Conservation (phyloP, 129 eudicot genomes). For the Tagetes erecta region DNA sequence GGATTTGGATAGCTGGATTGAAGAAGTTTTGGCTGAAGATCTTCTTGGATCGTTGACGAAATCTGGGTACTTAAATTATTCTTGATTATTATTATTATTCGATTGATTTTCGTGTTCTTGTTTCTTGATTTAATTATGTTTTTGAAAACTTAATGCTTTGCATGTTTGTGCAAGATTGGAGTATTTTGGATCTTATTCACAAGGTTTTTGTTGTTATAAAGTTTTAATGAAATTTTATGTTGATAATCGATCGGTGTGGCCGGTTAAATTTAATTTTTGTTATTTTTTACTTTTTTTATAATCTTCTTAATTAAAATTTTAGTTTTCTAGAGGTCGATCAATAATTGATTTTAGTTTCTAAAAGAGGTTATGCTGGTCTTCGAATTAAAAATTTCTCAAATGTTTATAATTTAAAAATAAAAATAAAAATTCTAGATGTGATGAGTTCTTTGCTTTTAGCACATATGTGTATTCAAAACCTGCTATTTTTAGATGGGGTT, state of each 20-base stretch:
- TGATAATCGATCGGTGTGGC: background rate
- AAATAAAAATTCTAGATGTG: too few species aligned
- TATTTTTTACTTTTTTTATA: background rate
- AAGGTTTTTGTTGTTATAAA: background rate
- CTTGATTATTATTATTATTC: background rate
- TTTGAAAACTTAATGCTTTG: background rate
- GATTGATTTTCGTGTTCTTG: background rate
- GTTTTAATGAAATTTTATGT: background rate
- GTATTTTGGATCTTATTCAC: background rate
- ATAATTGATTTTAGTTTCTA: background rate
- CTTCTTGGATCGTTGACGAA: background rate
- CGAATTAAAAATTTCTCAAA: background rate
- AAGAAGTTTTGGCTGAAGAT: background rate
- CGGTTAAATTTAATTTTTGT: background rate
- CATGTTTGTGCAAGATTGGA: constrained; percentile 11
- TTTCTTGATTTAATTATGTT: constrained; percentile 7
- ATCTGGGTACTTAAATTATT: constrained; percentile 21
- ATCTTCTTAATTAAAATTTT: too few species aligned
- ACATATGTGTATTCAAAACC: too few species aligned
- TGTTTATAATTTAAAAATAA: background rate
- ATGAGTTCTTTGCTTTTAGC: background rate
- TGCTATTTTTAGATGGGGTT: too few species aligned
- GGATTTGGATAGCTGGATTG: constrained; percentile 1
- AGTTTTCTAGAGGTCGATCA: background rate
- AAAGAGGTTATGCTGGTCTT: background rate